A percentile compares a stretch with the other conserved stretches of the same genome.
Evolutionary conservation across 2,329 filamentous ascomycete genomes (phyloP).

Genomic region (Myrmaecium sp.): DNA sequence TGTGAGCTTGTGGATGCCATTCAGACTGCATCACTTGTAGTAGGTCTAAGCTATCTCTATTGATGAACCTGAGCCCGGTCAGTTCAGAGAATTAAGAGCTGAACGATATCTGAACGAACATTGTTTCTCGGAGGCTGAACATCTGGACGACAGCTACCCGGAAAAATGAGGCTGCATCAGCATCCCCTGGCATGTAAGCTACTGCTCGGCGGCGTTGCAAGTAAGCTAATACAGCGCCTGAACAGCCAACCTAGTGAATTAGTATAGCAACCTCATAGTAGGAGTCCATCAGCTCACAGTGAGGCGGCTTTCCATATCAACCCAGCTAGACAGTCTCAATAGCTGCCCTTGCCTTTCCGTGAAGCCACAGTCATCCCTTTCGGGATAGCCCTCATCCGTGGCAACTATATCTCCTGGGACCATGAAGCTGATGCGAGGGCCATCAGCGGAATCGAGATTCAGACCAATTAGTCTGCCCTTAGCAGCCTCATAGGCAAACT

Average conservation of each 20-base stretch:
- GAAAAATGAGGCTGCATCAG: conserved; percentile 37
- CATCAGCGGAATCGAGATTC: conserved; percentile 31
- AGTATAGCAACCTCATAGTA: conserved; percentile 1
- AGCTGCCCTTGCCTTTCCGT: conserved; percentile 45
- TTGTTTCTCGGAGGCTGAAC: conserved; percentile 50
- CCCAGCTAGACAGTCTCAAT: conserved; percentile 49
- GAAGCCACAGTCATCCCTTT: conserved; percentile 28
- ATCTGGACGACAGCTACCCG: conserved; percentile 50
- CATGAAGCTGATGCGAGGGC: conserved; percentile 38
- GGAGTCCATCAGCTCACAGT: conserved; percentile 34
- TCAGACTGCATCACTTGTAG: conserved; percentile 77
- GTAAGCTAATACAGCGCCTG: conserved; percentile 70
- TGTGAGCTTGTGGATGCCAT: conserved; percentile 65
- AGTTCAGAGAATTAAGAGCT: conserved; percentile 3
- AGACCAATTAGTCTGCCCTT: conserved; percentile 48
- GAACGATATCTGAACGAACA: conserved; percentile 27
- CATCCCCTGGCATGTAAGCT: conserved; percentile 44
- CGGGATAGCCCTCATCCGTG: conserved; percentile 13
- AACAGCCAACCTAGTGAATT: conserved; percentile 51
- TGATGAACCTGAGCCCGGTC: conserved; percentile 52
- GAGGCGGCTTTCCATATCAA: conserved; percentile 57
- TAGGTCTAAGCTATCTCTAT: conserved; percentile 60
- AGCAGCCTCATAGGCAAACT: conserved; percentile 54
- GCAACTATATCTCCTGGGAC: conserved; percentile 38
- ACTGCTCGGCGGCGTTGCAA: conserved; percentile 51